phyloP scores from a whole-genome alignment of 345 rosid species.

The Populus pruinosa region DNA sequence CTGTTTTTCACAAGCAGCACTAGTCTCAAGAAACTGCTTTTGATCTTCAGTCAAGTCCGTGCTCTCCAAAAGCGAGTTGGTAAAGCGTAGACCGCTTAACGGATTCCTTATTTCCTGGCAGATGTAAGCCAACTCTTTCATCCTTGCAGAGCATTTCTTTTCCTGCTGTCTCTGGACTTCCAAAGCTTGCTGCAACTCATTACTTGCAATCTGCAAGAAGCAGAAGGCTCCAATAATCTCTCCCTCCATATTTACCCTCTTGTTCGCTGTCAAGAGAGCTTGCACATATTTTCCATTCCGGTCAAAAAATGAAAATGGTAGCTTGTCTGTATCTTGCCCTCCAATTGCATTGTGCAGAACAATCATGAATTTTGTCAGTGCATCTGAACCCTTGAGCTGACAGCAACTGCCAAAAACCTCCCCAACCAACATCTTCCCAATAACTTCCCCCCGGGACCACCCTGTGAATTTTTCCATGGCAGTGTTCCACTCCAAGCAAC shows the following conservation, averaged over 20 bases:
- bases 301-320: constrained; percentile 79
- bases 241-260: constrained; percentile 67
- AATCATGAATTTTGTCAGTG: constrained; percentile 86
- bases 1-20: constrained; percentile 86
- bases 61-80: constrained; percentile 72
- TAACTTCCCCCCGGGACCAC: constrained; percentile 55
- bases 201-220: constrained; percentile 93
- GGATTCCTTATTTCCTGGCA: constrained; percentile 80
- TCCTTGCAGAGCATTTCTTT: constrained; percentile 49
- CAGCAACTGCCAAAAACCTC: constrained; percentile 92
- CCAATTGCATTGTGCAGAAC: constrained; percentile 81
- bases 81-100: constrained; percentile 65
- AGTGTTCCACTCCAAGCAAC: constrained; percentile 93
- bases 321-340: constrained; percentile 79
- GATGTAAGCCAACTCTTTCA: constrained; percentile 83
- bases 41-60: constrained; percentile 74
- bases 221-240: constrained; percentile 86
- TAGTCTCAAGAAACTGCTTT: constrained; percentile 80
- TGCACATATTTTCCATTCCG: constrained; percentile 67
- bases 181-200: constrained; percentile 84
- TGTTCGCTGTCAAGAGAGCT: constrained; percentile 82
- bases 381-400: constrained; percentile 86
- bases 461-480: constrained; percentile 98
- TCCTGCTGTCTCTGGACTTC: constrained; percentile 72
- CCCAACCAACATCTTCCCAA: constrained; percentile 89